Base-by-base conservation (phyloP, 2,329 filamentous ascomycete species). In the Apiospora aurea region DNA sequence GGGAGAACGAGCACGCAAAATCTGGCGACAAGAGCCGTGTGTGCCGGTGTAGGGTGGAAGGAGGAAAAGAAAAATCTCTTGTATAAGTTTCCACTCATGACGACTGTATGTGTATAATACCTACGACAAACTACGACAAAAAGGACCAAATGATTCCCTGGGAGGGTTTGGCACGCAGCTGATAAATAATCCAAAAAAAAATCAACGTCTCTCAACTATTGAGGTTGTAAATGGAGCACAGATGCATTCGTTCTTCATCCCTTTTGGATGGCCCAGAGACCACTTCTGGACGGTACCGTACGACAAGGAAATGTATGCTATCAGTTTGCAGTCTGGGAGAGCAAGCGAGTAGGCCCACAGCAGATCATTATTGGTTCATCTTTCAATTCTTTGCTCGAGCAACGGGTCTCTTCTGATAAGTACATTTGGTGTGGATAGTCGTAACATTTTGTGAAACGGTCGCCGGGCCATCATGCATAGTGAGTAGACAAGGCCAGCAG, bases 21-120 rank as follows among this genome's bases (percentile, higher is more conserved):
- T 70, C 71, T 72, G 64, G 73, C 72, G 71, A 72, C 70, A 72
- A 71, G 72, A 24, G n/a, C 66, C 41, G n/a, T 67, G 24, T 34
- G 24, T 29, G 43, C n/a, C 6, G 66, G 29, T 68, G 66, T 68
- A 68, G 41, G 66, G 47, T 68, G 66, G 41, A 46, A 44, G 29
- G 16, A 68, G 46, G 66, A 24, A 46, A 44, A 16, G 16, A 11
- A 46, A 47, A 46, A 44, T 68, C 44, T 51, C 47, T 57, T 69
- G 46, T 69, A 44, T n/a, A 69, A 51, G 46, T 53, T 69, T 69
- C 68, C 68, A 53, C 68, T 69, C 68, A 43, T 24, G 46, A 69
- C 47, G 68, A 69, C 24, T 51, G 67, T 51, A 69, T 51, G 24
- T 69, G 68, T 69, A 69, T 69, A 47, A 69, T 69, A 69, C 67